Conservation (phyloP, 2,329 filamentous ascomycete genomes). For the Curvularia lunata region DNA sequence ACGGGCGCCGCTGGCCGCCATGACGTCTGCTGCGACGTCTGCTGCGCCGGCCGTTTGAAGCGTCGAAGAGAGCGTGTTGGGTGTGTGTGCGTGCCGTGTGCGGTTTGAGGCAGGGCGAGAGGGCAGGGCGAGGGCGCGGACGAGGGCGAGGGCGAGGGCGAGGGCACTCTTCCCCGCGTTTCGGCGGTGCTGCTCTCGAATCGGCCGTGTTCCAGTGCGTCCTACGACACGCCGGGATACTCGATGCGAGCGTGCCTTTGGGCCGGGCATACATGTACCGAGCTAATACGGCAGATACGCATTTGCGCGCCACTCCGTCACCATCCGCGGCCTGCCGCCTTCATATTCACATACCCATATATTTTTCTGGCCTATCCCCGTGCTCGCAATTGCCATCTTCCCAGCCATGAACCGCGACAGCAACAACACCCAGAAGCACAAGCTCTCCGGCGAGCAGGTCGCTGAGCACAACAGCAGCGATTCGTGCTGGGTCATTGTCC, state of each 20-base stretch:
- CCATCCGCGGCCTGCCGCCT: constrained; percentile 39
- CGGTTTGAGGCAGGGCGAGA: constrained; percentile 4
- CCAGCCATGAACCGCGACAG: constrained; percentile 53
- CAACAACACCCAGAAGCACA: constrained; percentile 50
- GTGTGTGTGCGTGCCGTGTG: constrained; percentile 6
- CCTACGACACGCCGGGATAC: neutral
- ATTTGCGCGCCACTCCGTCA: constrained; percentile 31
- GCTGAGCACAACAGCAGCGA: constrained; percentile 79
- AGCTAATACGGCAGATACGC: constrained; percentile 26
- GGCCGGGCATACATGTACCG: constrained; percentile 41
- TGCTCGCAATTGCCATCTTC: constrained; percentile 4
- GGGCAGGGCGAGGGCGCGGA: neutral
- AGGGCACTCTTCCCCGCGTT: constrained; percentile 13
- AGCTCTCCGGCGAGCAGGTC: constrained; percentile 57
- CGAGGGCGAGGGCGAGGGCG: neutral
- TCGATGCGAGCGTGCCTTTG: constrained; percentile 18
- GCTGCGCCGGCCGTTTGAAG: constrained; percentile 12
- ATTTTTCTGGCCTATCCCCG: constrained; percentile 3
- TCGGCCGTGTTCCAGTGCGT: neutral
- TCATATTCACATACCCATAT: constrained; percentile 1
- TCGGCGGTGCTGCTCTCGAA: constrained; percentile 5
- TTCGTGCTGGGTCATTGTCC: constrained; percentile 76
- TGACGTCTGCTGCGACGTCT: neutral
- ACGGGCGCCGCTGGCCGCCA: constrained; percentile 26
- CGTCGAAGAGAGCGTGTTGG: constrained; percentile 9